Conservation (phyloP, 306 rosid genomes). For the Abrus pulchellus region DNA sequence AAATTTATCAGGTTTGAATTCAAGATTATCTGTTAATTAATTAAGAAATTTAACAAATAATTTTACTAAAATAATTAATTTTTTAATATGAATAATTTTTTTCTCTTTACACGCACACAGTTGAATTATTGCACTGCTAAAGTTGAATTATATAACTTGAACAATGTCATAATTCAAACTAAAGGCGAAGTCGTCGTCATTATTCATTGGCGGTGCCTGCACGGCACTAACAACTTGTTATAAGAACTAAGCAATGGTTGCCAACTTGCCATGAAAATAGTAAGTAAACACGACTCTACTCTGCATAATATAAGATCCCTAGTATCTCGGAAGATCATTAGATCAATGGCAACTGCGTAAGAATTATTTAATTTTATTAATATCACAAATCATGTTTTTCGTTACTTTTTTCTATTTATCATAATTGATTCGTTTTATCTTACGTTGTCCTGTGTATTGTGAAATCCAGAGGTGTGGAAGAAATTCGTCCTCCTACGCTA, state of each 20-base stretch:
- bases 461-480: slow-evolving; percentile 45
- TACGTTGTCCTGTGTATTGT: not conserved
- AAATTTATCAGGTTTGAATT: too few relatives aligned
- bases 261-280: not conserved
- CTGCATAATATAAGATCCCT: not conserved
- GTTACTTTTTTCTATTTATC: not conserved
- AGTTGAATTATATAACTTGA: not conserved
- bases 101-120: too few relatives aligned
- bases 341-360: slow-evolving; percentile 59
- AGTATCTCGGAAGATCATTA: not conserved
- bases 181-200: slow-evolving; percentile 3
- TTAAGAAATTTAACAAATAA: too few relatives aligned
- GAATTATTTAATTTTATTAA: not conserved
- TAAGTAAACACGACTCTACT: not conserved
- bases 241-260: slow-evolving; percentile 11
- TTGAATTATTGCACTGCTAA: not conserved
- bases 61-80: too few relatives aligned
- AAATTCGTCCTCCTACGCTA: slow-evolving; percentile 52
- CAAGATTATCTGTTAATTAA: too few relatives aligned
- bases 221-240: not conserved
- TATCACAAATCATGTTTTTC: not conserved
- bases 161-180: not conserved
- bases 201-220: slow-evolving; percentile 1
- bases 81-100: too few relatives aligned
- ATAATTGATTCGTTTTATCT: not conserved